Evolutionary conservation across 805 yeast species (phyloP).

Genomic region (Saturnispora ahearnii): DNA sequence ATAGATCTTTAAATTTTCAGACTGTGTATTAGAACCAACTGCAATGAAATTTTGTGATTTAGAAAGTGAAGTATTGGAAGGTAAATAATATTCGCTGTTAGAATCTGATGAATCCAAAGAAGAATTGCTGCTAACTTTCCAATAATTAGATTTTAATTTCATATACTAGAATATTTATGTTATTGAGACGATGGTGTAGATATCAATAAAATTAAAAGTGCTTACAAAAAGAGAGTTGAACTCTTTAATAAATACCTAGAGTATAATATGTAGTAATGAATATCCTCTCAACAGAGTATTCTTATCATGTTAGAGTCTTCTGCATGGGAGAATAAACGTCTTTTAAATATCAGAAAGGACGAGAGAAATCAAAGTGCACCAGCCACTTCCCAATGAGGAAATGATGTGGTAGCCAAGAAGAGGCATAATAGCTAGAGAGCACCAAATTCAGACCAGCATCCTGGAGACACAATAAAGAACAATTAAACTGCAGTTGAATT

Average conservation of each 20-base stretch:
- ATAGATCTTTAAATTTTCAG: constrained; percentile 44
- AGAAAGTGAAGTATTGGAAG: constrained; percentile 34
- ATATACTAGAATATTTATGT: neutral
- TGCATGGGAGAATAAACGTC: too few species aligned
- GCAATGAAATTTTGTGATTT: constrained; percentile 34
- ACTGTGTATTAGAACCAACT: constrained; percentile 38
- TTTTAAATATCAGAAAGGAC: too few species aligned
- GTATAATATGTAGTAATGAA: too few species aligned
- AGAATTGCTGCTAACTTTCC: constrained; percentile 21
- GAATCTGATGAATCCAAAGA: neutral
- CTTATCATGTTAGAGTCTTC: too few species aligned
- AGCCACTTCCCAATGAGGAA: constrained; percentile 7
- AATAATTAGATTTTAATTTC: constrained; percentile 21
- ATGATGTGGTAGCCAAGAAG: neutral
- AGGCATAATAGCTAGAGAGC: too few species aligned
- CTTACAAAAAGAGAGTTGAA: too few species aligned
- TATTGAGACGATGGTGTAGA: too few species aligned
- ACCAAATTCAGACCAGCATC: too few species aligned
- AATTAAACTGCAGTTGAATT: too few species aligned
- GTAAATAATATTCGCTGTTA: constrained; percentile 10
- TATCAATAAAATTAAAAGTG: neutral
- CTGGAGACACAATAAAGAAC: too few species aligned
- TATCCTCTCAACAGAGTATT: neutral
- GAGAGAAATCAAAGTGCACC: neutral
- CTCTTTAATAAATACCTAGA: too few species aligned